Base-by-base conservation (phyloP, 2,329 filamentous ascomycete species). In the Davidsoniella virescens region DNA sequence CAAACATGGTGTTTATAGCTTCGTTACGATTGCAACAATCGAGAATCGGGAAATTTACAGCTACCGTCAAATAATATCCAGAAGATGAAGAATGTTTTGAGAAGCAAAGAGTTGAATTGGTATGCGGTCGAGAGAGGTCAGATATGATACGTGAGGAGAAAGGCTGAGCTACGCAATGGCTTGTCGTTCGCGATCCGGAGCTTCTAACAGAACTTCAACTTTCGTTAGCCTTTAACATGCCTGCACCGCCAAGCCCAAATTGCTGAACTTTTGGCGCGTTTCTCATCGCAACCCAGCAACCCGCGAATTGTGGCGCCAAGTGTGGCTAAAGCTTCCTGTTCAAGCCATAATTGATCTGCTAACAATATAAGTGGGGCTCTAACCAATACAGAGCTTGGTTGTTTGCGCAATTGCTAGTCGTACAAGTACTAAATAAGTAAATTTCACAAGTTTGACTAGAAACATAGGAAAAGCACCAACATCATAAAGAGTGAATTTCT, bases 221-320 rank as follows among this genome's bases (percentile, higher is more conserved):
- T 44, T 52, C 44, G 44, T 52, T 20, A 20, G 3, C 20, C 20
- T 20, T 20, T 20, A 20, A 20, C 20, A 29, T 8, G 26, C 26
- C 56, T 38, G 33, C 45, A 48, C 42, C 51, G 46, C 50, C 33
- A 53, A 44, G 40, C 42, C 36, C 26, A 29, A 29, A 29, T 20
- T 29, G 26, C 26, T 44, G 8, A 7, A 10, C 23, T 20, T 44
- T 44, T 43, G 33, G 48, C 48, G 48, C 48, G 48, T 41, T 23
- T 50, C 18, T 18, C 25, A 33, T 25, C 29, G 20, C 33, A 20
- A 23, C 20, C 20, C 23, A 23, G n/a, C 38, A 40, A 36, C 18
- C n/a, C 6, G 7, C 10, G n/a, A 20, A 26, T 8, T 43, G 43
- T 51, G 43, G 42, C 49, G 43, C 42, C 47, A 29, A 49, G 45